Evolutionary conservation across 495 filamentous ascomycete genomes (phyloP).

Genomic region (Astrothelium subdiscretum): DNA sequence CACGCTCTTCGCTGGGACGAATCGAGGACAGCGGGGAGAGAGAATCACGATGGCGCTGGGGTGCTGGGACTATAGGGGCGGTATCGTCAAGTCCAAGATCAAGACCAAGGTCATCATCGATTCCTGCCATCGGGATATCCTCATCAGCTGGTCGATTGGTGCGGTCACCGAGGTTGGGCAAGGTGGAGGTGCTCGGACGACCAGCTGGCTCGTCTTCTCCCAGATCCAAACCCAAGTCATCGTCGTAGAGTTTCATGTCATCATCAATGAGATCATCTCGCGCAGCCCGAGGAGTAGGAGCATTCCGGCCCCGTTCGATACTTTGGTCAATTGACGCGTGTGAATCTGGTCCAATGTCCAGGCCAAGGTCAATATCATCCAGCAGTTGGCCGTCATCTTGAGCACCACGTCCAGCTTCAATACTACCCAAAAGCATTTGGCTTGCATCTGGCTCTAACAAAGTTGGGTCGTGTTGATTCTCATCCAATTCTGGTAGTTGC

Average conservation of each 20-base stretch:
- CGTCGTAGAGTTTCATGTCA: slow-evolving; percentile 33
- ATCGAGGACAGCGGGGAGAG: slow-evolving; percentile 55
- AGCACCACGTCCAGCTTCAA: slow-evolving; percentile 15
- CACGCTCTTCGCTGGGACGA: slow-evolving; percentile 37
- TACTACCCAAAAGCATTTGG: slow-evolving; percentile 19
- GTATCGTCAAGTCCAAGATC: slow-evolving; percentile 39
- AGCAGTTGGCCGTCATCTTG: slow-evolving; percentile 39
- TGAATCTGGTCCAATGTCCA: slow-evolving; percentile 48
- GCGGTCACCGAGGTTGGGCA: background rate
- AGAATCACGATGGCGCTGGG: slow-evolving; percentile 43
- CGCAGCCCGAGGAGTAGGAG: slow-evolving; percentile 42
- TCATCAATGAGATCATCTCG: slow-evolving; percentile 61
- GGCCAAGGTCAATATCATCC: slow-evolving; percentile 44
- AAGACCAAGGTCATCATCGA: slow-evolving; percentile 39
- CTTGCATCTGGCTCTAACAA: slow-evolving; percentile 27
- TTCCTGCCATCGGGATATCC: background rate
- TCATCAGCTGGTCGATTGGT: background rate
- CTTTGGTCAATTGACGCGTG: slow-evolving; percentile 44
- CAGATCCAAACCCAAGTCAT: slow-evolving; percentile 40
- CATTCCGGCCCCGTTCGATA: slow-evolving; percentile 78
- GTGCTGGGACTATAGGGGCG: slow-evolving; percentile 32
- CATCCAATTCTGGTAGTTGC: slow-evolving; percentile 14
- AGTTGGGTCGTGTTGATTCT: slow-evolving; percentile 19
- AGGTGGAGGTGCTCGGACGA: background rate
- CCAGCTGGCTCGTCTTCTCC: slow-evolving; percentile 16